Evolutionary conservation across 2,329 filamentous ascomycete genomes (phyloP).

Genomic region (Fusarium anguioides): DNA sequence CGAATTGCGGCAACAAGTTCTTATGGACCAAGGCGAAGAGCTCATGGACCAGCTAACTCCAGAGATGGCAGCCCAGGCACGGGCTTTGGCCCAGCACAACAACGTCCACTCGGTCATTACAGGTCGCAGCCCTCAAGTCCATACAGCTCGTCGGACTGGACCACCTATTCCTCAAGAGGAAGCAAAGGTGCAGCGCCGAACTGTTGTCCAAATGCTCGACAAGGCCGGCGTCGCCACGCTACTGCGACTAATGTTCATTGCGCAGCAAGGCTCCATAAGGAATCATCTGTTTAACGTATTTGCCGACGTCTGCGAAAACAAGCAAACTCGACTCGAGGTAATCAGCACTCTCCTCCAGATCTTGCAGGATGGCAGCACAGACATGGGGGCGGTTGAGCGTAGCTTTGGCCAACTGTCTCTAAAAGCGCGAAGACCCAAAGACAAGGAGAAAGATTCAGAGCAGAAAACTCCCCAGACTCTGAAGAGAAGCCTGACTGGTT

Average conservation of each 20-base stretch:
- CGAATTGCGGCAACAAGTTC: conserved; percentile 82
- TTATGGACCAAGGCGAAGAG: conserved; percentile 92
- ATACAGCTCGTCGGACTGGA: conserved; percentile 33
- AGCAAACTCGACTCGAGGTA: conserved; percentile 94
- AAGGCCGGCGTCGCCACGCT: conserved; percentile 96
- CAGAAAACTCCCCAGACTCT: conserved; percentile 82
- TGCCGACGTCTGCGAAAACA: conserved; percentile 92
- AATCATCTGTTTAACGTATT: conserved; percentile 87
- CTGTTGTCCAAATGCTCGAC: conserved; percentile 95
- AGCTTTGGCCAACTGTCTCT: conserved; percentile 95
- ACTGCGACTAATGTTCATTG: conserved; percentile 97
- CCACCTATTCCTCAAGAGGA: conserved; percentile 57
- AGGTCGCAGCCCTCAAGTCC: conserved; percentile 47
- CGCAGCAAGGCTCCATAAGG: conserved; percentile 87
- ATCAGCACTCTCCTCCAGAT: conserved; percentile 93
- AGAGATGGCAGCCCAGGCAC: conserved; percentile 87
- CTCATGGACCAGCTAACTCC: conserved; percentile 85
- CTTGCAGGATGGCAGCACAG: conserved; percentile 92
- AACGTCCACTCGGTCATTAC: conserved; percentile 47
- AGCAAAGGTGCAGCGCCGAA: conserved; percentile 78
- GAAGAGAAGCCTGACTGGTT: conserved; percentile 78
- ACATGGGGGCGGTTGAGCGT: conserved; percentile 92
- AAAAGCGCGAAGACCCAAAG: conserved; percentile 82
- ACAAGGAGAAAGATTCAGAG: conserved; percentile 68
- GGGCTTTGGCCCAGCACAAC: conserved; percentile 67